These are phyloP conservation scores for Trichophyton mentagrophytes DNA, from an alignment of 2,329 filamentous ascomycete genomes.

Conservation along the genomic window DNA sequence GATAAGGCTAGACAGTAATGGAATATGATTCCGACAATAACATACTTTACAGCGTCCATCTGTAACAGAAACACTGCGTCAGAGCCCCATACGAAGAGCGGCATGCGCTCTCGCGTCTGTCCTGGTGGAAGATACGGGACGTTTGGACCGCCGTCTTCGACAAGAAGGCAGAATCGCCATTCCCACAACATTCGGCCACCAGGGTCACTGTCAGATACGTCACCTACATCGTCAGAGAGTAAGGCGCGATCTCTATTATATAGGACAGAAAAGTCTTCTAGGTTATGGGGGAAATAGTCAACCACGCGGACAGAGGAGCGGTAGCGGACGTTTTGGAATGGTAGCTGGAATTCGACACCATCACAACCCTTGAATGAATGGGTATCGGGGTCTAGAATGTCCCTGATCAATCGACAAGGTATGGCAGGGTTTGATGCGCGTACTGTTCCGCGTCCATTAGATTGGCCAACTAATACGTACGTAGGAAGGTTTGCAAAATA, in stretches of 20 bases:
- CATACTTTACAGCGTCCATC: constrained; percentile 44
- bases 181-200: constrained; percentile 45
- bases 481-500: neutral
- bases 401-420: constrained; percentile 28
- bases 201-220: constrained; percentile 16
- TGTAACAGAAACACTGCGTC: constrained; percentile 46
- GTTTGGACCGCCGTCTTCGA: constrained; percentile 52
- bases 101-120: constrained; percentile 41
- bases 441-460: constrained; percentile 25
- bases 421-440: constrained; percentile 34
- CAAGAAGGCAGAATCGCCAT: constrained; percentile 68
- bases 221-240: constrained; percentile 31
- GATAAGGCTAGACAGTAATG: neutral
- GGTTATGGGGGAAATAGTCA: constrained; percentile 58
- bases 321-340: constrained; percentile 64
- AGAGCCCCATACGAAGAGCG: constrained; percentile 53
- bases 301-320: constrained; percentile 60
- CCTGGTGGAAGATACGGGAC: constrained; percentile 13
- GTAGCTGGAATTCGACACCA: constrained; percentile 40
- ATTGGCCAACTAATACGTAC: neutral
- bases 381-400: constrained; percentile 38
- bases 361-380: constrained; percentile 37
- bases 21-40: constrained; percentile 7
- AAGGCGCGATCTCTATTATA: constrained; percentile 39
- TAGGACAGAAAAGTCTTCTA: constrained; percentile 56